phyloP scores from a whole-genome alignment of 2,329 filamentous ascomycete genomes.

The Penicillium sp. region DNA sequence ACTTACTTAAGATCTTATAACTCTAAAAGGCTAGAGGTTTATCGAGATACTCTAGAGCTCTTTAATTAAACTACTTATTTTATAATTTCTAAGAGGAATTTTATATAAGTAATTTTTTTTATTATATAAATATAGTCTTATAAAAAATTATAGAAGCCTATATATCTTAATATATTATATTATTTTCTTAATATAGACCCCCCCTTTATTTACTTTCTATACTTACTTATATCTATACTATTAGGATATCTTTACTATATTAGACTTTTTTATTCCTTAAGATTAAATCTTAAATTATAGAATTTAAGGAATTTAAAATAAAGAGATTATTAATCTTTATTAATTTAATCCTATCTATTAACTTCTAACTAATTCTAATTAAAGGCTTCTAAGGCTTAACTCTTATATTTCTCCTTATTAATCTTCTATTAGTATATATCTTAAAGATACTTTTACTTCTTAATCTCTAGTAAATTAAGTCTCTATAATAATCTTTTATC shows the following conservation, averaged over 20 bases:
- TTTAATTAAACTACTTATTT: background rate
- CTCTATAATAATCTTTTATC: too few species aligned
- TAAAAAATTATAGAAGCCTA: background rate
- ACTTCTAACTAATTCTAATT: background rate
- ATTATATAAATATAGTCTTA: background rate
- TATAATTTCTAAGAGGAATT: background rate
- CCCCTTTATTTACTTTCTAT: background rate
- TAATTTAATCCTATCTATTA: too few species aligned
- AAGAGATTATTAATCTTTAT: too few species aligned
- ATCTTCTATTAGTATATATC: background rate
- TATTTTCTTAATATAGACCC: background rate
- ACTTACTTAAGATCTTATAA: too few species aligned
- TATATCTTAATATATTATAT: background rate
- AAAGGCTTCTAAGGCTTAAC: background rate
- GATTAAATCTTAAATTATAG: background rate
- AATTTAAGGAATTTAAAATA: too few species aligned
- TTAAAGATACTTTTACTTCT: too few species aligned
- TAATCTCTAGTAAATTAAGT: too few species aligned
- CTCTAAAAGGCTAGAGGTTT: too few species aligned
- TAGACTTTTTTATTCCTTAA: background rate
- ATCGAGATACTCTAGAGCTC: too few species aligned
- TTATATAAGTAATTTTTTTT: background rate
- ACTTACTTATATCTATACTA: background rate
- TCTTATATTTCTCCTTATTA: too few species aligned
- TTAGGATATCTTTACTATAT: background rate